Base-by-base conservation (phyloP, 257 asterid species). In the Nicotiana knightiana region DNA sequence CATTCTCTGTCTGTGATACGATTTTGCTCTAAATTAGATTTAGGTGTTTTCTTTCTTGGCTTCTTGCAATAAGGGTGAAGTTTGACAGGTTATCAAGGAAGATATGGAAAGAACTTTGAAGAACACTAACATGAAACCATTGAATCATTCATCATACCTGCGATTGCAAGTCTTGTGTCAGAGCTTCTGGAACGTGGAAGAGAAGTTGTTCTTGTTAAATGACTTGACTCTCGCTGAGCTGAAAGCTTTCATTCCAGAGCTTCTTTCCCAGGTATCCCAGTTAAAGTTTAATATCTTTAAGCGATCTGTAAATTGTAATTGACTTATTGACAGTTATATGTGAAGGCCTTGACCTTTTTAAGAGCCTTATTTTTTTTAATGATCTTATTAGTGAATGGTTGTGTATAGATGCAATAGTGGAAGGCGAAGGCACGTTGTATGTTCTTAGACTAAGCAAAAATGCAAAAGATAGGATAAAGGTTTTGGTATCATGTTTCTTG, bases 61-160 rank as follows among this genome's bases (percentile, higher is more conserved):
- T 85, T 63, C 83, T 64, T 67, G 86, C 39, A 37, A 80, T 89
- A 71, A 83, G 82, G 83, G 70, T 81, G 26, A 35, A 75, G 90
- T 82, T 66, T 82, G 85, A 83, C 92, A 96, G 99, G 98, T 96
- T 79, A 86, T 94, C 80, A 96, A 94, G 89, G 99, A 96, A 91
- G 94, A 91, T 81, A 67, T 93, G 89, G 96, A 94, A 85, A 92
- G 98, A 89, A 91, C 91, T 85, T 87, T 94, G 89, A 94, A 91
- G 88, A 96, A 96, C 83, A 90, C 98, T 82, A 96, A 96, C 85
- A 94, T 96, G 98, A 96, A 96, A 91, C 99, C 99, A 77, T 85
- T 93, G 76, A 91, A 48, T 85, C 99, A 96, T 86, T 85, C 99
- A 76, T 89, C 98, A 64, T 96, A 94, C 89, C 88, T 90, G 87